These are phyloP conservation scores for Zalerion maritima DNA, from an alignment of 495 filamentous ascomycete genomes.

Conservation along the genomic window DNA sequence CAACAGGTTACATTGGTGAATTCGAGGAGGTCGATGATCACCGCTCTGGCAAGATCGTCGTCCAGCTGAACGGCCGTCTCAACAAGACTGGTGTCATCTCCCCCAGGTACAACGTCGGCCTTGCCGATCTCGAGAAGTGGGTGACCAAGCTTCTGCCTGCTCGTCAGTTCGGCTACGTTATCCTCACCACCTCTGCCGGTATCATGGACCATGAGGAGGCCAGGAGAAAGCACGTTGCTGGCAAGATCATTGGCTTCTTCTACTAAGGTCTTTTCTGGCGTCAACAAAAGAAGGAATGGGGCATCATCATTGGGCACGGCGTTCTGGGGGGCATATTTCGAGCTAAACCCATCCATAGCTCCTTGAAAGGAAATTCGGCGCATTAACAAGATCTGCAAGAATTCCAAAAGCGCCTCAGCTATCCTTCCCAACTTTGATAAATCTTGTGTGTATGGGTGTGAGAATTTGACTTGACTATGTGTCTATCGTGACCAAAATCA, in stretches of 20 bases:
- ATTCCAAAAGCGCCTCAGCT: too few relatives aligned
- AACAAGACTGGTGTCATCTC: slow-evolving; percentile 99
- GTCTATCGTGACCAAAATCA: too few relatives aligned
- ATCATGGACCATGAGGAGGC: slow-evolving; percentile 99
- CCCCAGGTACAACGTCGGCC: slow-evolving; percentile 96
- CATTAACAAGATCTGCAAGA: too few relatives aligned
- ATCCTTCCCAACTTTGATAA: too few relatives aligned
- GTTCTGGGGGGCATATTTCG: slow-evolving; percentile 11
- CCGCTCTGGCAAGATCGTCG: slow-evolving; percentile 95
- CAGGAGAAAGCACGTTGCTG: slow-evolving; percentile 88
- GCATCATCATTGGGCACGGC: too few relatives aligned
- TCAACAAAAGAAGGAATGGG: too few relatives aligned
- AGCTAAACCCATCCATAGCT: slow-evolving; percentile 13
- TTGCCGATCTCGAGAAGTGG: slow-evolving; percentile 97
- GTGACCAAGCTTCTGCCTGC: slow-evolving; percentile 94
- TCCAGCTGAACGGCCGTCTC: slow-evolving; percentile 85
- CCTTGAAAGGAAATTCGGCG: too few relatives aligned
- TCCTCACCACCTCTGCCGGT: slow-evolving; percentile 94
- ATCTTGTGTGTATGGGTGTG: too few relatives aligned
- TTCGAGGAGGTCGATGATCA: slow-evolving; percentile 99
- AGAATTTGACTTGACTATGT: too few relatives aligned
- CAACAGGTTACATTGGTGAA: slow-evolving; percentile 92
- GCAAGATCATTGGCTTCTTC: slow-evolving; percentile 96
- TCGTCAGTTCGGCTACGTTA: slow-evolving; percentile 98
- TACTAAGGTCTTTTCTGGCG: too few relatives aligned